phyloP scores from a whole-genome alignment of 768 basidiomycete species.

The Clitopilus hobsonii region DNA sequence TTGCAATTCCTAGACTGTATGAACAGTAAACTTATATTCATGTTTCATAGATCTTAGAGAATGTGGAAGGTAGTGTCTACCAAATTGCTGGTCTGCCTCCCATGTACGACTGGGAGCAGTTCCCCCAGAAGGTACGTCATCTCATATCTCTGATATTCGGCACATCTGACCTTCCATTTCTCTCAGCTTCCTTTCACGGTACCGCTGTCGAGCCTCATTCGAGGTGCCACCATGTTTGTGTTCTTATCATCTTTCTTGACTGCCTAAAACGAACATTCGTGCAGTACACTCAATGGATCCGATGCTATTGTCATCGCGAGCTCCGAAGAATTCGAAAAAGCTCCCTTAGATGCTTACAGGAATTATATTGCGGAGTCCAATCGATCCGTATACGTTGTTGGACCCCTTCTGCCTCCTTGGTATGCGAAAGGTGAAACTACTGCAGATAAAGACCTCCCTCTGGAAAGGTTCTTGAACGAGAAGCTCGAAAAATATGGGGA shows the following conservation, averaged over 20 bases:
- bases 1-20: background rate
- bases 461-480: background rate
- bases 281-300: background rate
- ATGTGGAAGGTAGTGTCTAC: slow-evolving; percentile 13
- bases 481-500: background rate
- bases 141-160: no score
- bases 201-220: background rate
- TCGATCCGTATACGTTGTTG: background rate
- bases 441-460: background rate
- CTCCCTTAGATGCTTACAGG: background rate
- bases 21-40: background rate
- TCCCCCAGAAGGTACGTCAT: background rate
- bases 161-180: no score
- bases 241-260: background rate
- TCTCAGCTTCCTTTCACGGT: background rate
- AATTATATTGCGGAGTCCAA: background rate
- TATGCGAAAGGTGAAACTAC: background rate
- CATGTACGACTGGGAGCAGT: background rate
- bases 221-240: background rate
- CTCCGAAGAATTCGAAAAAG: background rate
- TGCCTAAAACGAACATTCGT: background rate
- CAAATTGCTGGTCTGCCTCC: slow-evolving; percentile 15
- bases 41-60: slow-evolving; percentile 11
- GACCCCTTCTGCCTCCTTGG: background rate
- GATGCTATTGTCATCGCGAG: background rate